Conservation (phyloP, 257 asterid genomes). For the Henckelia pumila region DNA sequence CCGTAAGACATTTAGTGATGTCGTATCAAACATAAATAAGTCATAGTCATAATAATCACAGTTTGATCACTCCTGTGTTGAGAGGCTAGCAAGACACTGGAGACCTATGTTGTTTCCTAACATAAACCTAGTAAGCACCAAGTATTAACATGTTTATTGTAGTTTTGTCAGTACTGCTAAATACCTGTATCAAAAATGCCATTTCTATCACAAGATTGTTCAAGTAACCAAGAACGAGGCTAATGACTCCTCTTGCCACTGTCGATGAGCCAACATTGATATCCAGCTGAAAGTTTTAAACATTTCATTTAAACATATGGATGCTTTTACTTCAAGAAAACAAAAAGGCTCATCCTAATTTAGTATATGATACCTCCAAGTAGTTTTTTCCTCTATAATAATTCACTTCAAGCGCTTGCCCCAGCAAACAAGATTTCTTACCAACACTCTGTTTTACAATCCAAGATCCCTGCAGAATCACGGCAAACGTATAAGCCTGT, state of each 20-base stretch:
- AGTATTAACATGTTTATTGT: neutral
- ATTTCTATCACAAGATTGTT: slow-evolving; percentile 82
- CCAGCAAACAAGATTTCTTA: slow-evolving; percentile 77
- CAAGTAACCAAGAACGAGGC: slow-evolving; percentile 89
- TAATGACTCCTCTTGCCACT: slow-evolving; percentile 81
- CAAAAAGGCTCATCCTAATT: neutral
- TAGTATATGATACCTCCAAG: slow-evolving; percentile 65
- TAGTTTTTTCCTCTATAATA: slow-evolving; percentile 85
- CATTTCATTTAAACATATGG: neutral
- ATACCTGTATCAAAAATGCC: slow-evolving; percentile 94
- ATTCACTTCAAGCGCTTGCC: slow-evolving; percentile 78
- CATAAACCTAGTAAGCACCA: neutral
- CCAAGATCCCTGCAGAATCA: slow-evolving; percentile 81
- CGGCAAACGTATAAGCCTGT: neutral
- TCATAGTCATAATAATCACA: no score
- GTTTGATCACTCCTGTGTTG: no score
- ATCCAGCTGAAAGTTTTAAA: slow-evolving; percentile 55
- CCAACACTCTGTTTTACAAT: slow-evolving; percentile 97
- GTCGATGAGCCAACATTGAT: slow-evolving; percentile 84
- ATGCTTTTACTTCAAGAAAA: neutral
- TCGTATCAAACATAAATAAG: no score
- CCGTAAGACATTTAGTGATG: no score
- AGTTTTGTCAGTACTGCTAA: neutral
- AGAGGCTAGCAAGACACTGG: no score
- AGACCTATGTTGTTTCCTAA: no score